phyloP scores from a whole-genome alignment of 495 filamentous ascomycete species.

The Poronia punctata region DNA sequence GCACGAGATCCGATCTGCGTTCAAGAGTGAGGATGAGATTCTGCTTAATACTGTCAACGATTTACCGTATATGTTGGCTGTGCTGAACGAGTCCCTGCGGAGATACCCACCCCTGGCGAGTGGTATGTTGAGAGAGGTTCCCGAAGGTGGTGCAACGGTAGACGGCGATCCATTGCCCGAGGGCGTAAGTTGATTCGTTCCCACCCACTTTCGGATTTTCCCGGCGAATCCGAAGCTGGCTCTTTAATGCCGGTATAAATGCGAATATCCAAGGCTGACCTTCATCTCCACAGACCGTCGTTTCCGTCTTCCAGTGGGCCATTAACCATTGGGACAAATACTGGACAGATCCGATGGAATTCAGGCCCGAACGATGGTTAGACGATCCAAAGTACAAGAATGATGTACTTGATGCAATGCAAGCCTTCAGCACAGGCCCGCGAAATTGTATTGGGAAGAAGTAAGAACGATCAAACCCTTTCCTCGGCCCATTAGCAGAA shows the following conservation, averaged over 20 bases:
- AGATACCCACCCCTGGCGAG: slow-evolving; percentile 51
- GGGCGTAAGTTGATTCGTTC: slow-evolving; percentile 19
- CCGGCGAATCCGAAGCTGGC: no score
- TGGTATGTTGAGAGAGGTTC: slow-evolving; percentile 38
- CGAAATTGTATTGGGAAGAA: slow-evolving; percentile 51
- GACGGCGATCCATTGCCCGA: slow-evolving; percentile 39
- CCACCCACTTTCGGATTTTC: no score
- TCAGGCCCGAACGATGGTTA: slow-evolving; percentile 46
- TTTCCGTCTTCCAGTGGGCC: slow-evolving; percentile 45
- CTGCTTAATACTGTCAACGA: slow-evolving; percentile 35
- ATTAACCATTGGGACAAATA: slow-evolving; percentile 25
- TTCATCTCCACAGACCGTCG: slow-evolving; percentile 31
- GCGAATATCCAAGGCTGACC: slow-evolving; percentile 1
- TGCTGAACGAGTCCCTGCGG: slow-evolving; percentile 51
- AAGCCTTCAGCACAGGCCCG: slow-evolving; percentile 48
- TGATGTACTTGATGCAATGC: slow-evolving; percentile 38
- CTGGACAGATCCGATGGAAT: slow-evolving; percentile 41
- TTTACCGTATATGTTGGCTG: slow-evolving; percentile 50
- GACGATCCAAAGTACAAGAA: slow-evolving; percentile 29
- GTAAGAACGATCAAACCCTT: slow-evolving; percentile 30
- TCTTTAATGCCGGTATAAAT: no score
- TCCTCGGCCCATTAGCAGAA: no score
- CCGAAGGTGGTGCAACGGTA: slow-evolving; percentile 41
- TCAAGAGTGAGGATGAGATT: slow-evolving; percentile 47
- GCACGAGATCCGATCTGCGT: slow-evolving; percentile 44